phyloP scores from a whole-genome alignment of 495 filamentous ascomycete genomes.

The Hypoxylon lenormandii region DNA sequence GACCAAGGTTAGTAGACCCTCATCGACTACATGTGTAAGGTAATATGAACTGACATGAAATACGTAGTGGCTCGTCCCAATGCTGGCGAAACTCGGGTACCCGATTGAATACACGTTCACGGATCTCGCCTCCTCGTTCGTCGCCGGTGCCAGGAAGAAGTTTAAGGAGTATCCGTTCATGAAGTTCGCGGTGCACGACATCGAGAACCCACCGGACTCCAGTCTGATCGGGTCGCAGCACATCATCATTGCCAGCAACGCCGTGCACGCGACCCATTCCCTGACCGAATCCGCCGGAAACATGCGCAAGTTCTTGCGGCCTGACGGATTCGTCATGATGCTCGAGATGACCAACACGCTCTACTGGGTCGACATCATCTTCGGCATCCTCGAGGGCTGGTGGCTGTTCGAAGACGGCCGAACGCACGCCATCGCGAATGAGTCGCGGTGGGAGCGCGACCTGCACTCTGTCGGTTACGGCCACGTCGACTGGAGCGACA shows the following conservation, averaged over 20 bases:
- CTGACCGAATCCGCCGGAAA: conserved; percentile 51
- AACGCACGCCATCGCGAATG: conserved; percentile 56
- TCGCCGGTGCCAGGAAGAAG: conserved; percentile 54
- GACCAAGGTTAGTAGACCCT: conserved; percentile 39
- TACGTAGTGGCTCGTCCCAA: conserved; percentile 54
- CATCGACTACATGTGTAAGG: conserved; percentile 32
- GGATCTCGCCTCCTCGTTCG: conserved; percentile 60
- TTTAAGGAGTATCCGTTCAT: conserved; percentile 47
- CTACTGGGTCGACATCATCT: conserved; percentile 55
- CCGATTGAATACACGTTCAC: conserved; percentile 54
- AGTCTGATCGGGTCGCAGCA: conserved; percentile 52
- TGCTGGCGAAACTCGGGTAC: conserved; percentile 51
- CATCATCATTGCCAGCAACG: conserved; percentile 63
- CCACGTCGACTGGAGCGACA: conserved; percentile 64
- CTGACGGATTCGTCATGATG: conserved; percentile 57
- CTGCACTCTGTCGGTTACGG: conserved; percentile 60
- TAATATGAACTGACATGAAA: conserved; percentile 57
- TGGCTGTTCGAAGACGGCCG: conserved; percentile 59
- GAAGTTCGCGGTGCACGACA: conserved; percentile 1
- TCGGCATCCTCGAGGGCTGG: conserved; percentile 56
- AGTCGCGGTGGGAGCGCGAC: conserved; percentile 53
- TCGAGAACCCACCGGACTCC: conserved; percentile 14
- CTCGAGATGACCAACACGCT: conserved; percentile 58
- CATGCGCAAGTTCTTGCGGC: conserved; percentile 53
- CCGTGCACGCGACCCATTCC: conserved; percentile 63